phyloP scores from a whole-genome alignment of 2,329 filamentous ascomycete species.

The Alternaria consortialis region DNA sequence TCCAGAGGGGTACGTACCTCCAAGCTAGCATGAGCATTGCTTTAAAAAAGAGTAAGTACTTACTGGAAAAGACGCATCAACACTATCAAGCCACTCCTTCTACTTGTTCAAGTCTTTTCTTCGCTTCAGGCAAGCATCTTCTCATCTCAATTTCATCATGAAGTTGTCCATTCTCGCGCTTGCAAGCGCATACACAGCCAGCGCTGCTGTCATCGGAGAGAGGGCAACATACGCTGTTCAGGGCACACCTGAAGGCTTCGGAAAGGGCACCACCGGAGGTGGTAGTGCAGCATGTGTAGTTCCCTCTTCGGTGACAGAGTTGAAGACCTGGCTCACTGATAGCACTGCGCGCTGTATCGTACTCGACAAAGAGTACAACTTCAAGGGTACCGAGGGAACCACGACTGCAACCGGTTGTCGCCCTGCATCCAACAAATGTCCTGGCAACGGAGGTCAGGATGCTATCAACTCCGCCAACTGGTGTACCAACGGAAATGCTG shows the following conservation, averaged over 20 bases:
- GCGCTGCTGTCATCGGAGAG: constrained; percentile 8
- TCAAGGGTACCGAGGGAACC: constrained; percentile 33
- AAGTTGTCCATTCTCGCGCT: constrained; percentile 10
- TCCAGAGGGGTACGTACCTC: background rate
- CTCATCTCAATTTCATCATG: constrained; percentile 2
- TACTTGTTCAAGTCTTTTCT: background rate
- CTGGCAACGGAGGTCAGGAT: constrained; percentile 64
- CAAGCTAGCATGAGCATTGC: background rate
- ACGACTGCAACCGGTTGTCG: constrained; percentile 44
- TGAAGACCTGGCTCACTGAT: constrained; percentile 39
- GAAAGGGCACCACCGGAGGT: constrained; percentile 21
- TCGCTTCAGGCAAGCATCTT: background rate
- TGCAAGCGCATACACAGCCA: constrained; percentile 7
- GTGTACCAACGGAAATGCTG: constrained; percentile 24
- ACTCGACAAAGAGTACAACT: constrained; percentile 40
- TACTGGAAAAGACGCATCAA: background rate
- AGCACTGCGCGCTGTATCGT: constrained; percentile 49
- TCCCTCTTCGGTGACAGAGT: constrained; percentile 18
- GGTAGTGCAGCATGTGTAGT: constrained; percentile 21
- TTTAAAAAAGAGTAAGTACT: background rate
- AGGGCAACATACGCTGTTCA: background rate
- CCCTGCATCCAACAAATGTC: constrained; percentile 47
- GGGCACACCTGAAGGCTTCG: constrained; percentile 16
- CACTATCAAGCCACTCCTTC: background rate
- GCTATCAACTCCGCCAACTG: constrained; percentile 61